These are phyloP conservation scores for Aspergillus fumigatiaffinis DNA, from an alignment of 2,329 filamentous ascomycete genomes.

Conservation along the genomic window DNA sequence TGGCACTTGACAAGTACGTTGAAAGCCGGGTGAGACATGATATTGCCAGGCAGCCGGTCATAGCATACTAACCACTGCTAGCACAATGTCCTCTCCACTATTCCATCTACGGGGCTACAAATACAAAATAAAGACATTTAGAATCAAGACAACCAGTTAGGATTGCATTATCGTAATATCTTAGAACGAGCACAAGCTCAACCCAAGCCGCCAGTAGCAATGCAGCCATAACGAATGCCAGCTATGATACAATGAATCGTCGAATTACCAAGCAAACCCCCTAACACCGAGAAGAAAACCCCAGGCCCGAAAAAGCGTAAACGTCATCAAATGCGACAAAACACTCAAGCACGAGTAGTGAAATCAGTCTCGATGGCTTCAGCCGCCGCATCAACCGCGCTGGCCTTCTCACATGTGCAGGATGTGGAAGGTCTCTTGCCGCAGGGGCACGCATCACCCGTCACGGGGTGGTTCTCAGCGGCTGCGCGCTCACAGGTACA, in stretches of 20 bases:
- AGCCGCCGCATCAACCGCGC: constrained; percentile 59
- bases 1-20: neutral
- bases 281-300: neutral
- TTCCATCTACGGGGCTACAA: neutral
- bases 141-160: neutral
- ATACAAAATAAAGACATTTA: too few species aligned
- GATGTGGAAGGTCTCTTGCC: constrained; percentile 65
- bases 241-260: neutral
- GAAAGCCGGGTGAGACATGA: neutral
- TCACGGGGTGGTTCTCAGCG: constrained; percentile 62
- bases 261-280: neutral
- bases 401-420: constrained; percentile 79
- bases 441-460: constrained; percentile 68
- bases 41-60: too few species aligned
- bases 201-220: neutral
- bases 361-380: constrained; percentile 73
- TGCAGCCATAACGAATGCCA: neutral
- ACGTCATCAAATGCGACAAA: constrained; percentile 7
- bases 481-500: constrained; percentile 75
- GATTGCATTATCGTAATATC: neutral
- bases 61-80: neutral
- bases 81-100: neutral
- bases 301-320: neutral
- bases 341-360: constrained; percentile 57
- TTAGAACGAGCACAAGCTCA: neutral